phyloP scores from a whole-genome alignment of 164 flowering plant species.

The Buxus sempervirens region DNA sequence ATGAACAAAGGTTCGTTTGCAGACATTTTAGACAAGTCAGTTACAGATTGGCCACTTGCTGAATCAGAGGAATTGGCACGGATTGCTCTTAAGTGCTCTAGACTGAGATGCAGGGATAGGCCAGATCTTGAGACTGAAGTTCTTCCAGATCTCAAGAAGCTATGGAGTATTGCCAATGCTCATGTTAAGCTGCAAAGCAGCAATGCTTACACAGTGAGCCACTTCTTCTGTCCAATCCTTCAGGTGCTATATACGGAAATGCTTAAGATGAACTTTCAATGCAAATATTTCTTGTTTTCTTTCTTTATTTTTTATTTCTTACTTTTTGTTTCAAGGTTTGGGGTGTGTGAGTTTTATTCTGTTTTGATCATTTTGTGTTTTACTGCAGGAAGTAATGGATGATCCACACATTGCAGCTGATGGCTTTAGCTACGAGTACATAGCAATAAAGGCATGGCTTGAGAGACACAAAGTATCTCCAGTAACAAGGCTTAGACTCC shows the following conservation, averaged over 20 bases:
- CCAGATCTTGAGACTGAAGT: conserved; percentile 64
- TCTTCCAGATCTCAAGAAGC: conserved; percentile 46
- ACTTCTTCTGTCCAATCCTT: conserved; percentile 65
- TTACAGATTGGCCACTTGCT: conserved; percentile 51
- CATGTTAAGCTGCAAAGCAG: conserved; percentile 21
- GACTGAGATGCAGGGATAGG: conserved; percentile 58
- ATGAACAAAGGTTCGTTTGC: conserved; percentile 34
- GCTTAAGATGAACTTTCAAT: not conserved
- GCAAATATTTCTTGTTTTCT: not conserved
- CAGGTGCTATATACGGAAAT: conserved; percentile 30
- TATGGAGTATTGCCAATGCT: conserved; percentile 40
- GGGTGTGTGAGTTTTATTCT: not conserved
- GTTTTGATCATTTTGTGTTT: not conserved
- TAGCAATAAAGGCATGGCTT: conserved; percentile 78
- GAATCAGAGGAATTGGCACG: conserved; percentile 46
- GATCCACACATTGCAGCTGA: conserved; percentile 80
- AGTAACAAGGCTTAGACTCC: conserved; percentile 48
- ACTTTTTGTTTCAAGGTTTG: too few species aligned
- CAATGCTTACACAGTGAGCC: conserved; percentile 36
- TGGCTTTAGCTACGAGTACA: conserved; percentile 73
- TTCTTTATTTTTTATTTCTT: too few species aligned
- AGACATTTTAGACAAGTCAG: conserved; percentile 55
- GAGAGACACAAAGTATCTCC: conserved; percentile 55
- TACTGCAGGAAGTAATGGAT: conserved; percentile 65
- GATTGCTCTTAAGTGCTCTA: conserved; percentile 46